phyloP scores from a whole-genome alignment of 2,329 filamentous ascomycete species.

The Juglanconis oblonga region DNA sequence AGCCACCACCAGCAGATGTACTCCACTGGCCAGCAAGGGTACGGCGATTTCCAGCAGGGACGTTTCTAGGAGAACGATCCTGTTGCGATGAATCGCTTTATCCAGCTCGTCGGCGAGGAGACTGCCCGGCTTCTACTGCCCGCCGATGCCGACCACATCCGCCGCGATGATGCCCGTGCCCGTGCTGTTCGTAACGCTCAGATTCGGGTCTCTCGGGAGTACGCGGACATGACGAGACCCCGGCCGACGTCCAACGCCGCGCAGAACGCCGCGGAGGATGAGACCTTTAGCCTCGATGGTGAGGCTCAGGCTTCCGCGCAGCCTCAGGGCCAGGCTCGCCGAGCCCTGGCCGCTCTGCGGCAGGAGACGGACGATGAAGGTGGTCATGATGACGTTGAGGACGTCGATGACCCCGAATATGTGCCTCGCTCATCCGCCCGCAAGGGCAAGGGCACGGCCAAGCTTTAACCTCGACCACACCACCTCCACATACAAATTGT shows the following conservation, averaged over 20 bases:
- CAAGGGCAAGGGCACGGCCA: too few species aligned
- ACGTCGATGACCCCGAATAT: neutral
- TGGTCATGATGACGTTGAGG: neutral
- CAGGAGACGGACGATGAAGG: neutral
- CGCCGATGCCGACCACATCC: neutral
- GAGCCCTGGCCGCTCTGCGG: too few species aligned
- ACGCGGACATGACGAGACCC: neutral
- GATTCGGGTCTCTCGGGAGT: neutral
- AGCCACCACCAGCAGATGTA: constrained; percentile 8
- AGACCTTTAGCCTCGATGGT: neutral
- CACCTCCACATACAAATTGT: neutral
- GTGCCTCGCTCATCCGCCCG: neutral
- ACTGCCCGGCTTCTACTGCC: too few species aligned
- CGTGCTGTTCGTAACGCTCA: neutral
- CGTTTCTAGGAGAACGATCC: neutral
- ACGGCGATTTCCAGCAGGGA: constrained; percentile 5
- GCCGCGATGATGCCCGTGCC: neutral
- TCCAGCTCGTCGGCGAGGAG: neutral
- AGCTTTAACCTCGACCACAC: too few species aligned
- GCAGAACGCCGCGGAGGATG: neutral
- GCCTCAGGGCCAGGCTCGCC: too few species aligned
- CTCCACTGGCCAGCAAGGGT: neutral
- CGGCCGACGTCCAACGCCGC: neutral
- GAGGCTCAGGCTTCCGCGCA: too few species aligned
- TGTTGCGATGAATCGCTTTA: neutral